Evolutionary conservation across 192 early-diverging fungal species (phyloP).

Genomic region (Backusella liffmaniae): DNA sequence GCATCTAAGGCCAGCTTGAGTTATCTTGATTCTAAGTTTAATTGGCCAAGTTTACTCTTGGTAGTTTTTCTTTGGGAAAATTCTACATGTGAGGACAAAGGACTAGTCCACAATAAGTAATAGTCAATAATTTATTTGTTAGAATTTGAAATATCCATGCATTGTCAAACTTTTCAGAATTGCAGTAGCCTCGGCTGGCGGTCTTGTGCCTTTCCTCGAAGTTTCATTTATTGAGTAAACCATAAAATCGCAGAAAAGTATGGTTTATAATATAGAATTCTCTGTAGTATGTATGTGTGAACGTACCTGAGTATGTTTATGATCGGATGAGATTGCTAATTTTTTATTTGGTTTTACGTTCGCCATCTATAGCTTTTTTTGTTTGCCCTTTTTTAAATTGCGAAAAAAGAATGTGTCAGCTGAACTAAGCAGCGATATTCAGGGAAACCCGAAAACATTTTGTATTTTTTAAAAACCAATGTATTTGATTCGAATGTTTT

Average conservation of each 20-base stretch:
- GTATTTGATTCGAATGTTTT: not conserved
- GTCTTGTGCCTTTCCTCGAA: not conserved
- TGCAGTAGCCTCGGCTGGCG: not conserved
- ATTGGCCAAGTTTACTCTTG: not conserved
- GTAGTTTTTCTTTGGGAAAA: not conserved
- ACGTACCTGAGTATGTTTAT: not conserved
- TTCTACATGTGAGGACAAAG: not conserved
- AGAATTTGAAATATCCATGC: not conserved
- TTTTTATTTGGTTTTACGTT: too few relatives aligned
- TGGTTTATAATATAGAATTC: too few relatives aligned
- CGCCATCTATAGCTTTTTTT: too few relatives aligned
- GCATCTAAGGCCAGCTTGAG: not conserved
- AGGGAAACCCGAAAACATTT: not conserved
- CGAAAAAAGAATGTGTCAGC: not conserved
- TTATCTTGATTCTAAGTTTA: not conserved
- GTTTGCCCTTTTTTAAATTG: too few relatives aligned
- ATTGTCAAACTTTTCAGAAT: not conserved
- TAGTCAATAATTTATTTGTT: not conserved
- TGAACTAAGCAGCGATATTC: too few relatives aligned
- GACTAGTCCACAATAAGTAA: not conserved
- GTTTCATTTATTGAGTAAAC: not conserved
- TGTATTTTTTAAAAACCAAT: not conserved
- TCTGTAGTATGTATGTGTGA: not conserved
- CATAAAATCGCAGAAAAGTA: too few relatives aligned
- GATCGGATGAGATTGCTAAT: too few relatives aligned